Conservation (phyloP, 2,329 filamentous ascomycete genomes). For the Capronia epimyces region DNA sequence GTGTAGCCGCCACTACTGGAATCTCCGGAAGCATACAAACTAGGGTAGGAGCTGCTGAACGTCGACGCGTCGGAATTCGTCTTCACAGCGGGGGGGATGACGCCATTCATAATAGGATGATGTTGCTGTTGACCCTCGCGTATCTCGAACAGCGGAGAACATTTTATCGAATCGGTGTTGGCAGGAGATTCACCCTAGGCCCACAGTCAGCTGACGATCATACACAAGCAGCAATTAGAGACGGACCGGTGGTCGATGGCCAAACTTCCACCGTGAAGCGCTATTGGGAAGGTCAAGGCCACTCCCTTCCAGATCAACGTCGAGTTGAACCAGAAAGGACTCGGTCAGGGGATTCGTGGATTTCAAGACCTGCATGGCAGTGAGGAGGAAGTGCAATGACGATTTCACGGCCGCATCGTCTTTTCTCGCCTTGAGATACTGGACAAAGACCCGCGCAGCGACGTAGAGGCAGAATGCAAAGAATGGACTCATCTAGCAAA, state of each 20-base stretch:
- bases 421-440: constrained; percentile 90
- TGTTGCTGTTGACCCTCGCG: constrained; percentile 25
- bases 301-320: constrained; percentile 74
- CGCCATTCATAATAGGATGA: neutral
- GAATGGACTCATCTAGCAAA: constrained; percentile 79
- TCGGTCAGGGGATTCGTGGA: constrained; percentile 84
- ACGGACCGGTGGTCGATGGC: constrained; percentile 20
- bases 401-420: constrained; percentile 72
- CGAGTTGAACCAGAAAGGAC: constrained; percentile 87
- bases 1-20: constrained; percentile 2
- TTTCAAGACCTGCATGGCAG: constrained; percentile 85
- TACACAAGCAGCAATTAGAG: neutral
- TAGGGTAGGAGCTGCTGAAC: constrained; percentile 8
- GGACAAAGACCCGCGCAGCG: constrained; percentile 89
- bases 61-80: neutral
- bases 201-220: constrained; percentile 4
- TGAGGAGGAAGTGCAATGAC: constrained; percentile 82
- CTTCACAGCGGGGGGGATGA: constrained; percentile 2
- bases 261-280: constrained; percentile 23
- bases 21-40: constrained; percentile 11
- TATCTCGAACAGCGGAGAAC: constrained; percentile 26
- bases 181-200: constrained; percentile 24
- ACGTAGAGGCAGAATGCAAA: constrained; percentile 94
- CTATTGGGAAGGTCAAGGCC: constrained; percentile 32
- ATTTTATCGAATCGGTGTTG: constrained; percentile 26